Evolutionary conservation across 1,284 basidiomycete species (phyloP), one percentile per base, ranked within the genome.

Genomic region (Apiotrichum sp.): DNA sequence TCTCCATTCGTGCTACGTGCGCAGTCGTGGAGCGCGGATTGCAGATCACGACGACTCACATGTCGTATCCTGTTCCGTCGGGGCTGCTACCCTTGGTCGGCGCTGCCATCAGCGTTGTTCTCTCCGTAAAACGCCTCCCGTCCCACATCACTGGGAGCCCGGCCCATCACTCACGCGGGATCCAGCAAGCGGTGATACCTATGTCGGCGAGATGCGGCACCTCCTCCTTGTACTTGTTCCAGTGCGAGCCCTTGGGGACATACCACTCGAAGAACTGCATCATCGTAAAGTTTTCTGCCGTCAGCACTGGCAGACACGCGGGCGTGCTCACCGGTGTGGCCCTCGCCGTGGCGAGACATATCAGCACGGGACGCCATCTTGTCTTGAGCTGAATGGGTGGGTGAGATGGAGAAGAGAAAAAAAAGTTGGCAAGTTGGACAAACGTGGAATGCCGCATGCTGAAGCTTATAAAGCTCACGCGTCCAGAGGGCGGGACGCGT

Each of bases 121-220:
- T 38, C 8, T 8, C 36, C 7, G 36, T 8, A 13, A 9, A 13
- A 13, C 7, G 22, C 22, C 22, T 22, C 22, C 22, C 22, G 22
- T 22, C 22, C 22, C 22, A 22, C 22, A 22, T 22, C 22, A 22
- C 22, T 22, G 22, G 36, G 8, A 38, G 29, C 7, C 5, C 4
- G 29, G 31, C 22, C 13, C 4, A 10, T 6, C 3, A 68, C 74
- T 50, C 42, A 78, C 77, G 79, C 53, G 80, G 78, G 31, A 81
- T 59, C 82, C 81, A 83, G 84, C 89, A 59, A 82, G 80, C 93
- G 0, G 92, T 93, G 66, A 95, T 83, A 31, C 93, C 93, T 66
- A 92, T 81, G 36, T 82, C 79, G 7, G 83, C 83, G 29, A 97
- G 81, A 38, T 75, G 77, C 32, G 87, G 84, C 14, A 87, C 78